Evolutionary conservation across 176 grass and related monocot genomes (phyloP).

Genomic region (Oropetium thomaeum): DNA sequence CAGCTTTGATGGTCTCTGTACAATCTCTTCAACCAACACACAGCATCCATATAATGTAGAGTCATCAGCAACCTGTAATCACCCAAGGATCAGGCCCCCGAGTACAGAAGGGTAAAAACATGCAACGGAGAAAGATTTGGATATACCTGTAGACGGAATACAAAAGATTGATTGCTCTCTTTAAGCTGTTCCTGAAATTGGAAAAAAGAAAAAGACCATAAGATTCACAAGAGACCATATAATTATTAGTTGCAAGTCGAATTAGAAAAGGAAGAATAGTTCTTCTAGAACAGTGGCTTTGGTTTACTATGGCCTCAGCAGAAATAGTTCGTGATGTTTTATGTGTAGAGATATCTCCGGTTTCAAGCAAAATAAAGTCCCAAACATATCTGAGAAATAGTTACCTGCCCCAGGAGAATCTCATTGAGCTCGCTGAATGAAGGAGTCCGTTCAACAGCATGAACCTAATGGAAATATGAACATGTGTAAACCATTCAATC

Average conservation of each 20-base stretch:
- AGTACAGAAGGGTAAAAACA: not conserved
- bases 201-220: slow-evolving; percentile 16
- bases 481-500: slow-evolving; percentile 11
- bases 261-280: not conserved
- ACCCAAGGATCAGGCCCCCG: slow-evolving; percentile 40
- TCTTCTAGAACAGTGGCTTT: not conserved
- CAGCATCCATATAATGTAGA: slow-evolving; percentile 98
- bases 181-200: slow-evolving; percentile 90
- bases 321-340: not conserved
- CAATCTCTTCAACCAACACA: slow-evolving; percentile 90
- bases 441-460: slow-evolving; percentile 92
- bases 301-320: not conserved
- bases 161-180: slow-evolving; percentile 96
- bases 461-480: slow-evolving; percentile 61
- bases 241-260: slow-evolving; percentile 13
- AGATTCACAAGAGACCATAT: slow-evolving; percentile 27
- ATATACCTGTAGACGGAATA: slow-evolving; percentile 95
- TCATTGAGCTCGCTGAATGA: slow-evolving; percentile 97
- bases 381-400: slow-evolving; percentile 23
- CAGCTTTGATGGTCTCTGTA: slow-evolving; percentile 87
- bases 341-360: not conserved
- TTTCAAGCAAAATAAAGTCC: slow-evolving; percentile 16
- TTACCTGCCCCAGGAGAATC: slow-evolving; percentile 95
- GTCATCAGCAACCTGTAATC: slow-evolving; percentile 78
- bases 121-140: slow-evolving; percentile 10